Evolutionary conservation across 805 yeast species (phyloP).

Genomic region (Candida manassasensis): DNA sequence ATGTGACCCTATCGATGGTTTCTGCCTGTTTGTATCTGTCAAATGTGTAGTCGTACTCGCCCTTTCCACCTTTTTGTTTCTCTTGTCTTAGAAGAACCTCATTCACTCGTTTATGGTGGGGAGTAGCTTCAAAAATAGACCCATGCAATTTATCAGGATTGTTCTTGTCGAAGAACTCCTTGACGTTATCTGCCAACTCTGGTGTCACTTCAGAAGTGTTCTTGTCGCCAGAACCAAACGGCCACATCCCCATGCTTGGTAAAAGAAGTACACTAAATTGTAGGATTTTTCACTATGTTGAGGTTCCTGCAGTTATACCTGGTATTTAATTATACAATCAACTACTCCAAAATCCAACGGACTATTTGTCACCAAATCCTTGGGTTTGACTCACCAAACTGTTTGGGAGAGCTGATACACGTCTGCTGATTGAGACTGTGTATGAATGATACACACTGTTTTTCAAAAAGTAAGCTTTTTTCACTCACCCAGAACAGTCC

Average conservation of each 20-base stretch:
- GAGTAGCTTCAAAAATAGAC: constrained; percentile 19
- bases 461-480: no score
- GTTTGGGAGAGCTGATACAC: no score
- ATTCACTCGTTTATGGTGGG: constrained; percentile 24
- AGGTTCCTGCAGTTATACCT: no score
- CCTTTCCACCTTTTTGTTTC: constrained; percentile 5
- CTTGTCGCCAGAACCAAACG: constrained; percentile 19
- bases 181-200: constrained; percentile 31
- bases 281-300: no score
- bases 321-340: no score
- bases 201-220: constrained; percentile 24
- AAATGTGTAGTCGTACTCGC: constrained; percentile 20
- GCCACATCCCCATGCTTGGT: constrained; percentile 35
- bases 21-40: constrained; percentile 28
- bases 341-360: no score
- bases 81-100: constrained; percentile 18
- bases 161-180: constrained; percentile 25
- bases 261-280: no score
- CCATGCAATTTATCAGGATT: constrained; percentile 26
- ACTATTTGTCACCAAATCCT: no score
- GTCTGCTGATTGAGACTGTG: no score
- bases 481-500: no score
- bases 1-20: constrained; percentile 19
- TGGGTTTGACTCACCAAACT: no score
- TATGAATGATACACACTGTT: no score